Evolutionary conservation across 2,329 filamentous ascomycete genomes (phyloP).

Genomic region (Clonostachys rosea): DNA sequence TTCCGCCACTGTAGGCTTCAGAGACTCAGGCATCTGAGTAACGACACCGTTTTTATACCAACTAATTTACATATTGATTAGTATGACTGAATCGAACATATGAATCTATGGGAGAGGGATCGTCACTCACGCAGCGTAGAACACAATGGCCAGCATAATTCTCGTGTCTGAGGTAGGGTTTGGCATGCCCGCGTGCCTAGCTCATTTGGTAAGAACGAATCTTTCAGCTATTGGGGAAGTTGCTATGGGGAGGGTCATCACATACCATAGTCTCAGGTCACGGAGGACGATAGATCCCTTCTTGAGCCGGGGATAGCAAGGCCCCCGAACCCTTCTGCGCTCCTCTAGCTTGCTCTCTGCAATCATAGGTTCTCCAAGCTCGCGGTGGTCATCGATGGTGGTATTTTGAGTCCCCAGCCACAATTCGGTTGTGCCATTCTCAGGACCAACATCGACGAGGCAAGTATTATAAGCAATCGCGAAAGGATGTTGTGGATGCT

Average conservation of each 20-base stretch:
- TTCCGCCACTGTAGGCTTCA: slow-evolving; percentile 3
- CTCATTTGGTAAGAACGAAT: background rate
- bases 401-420: slow-evolving; percentile 8
- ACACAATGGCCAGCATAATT: slow-evolving; percentile 13
- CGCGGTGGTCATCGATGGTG: slow-evolving; percentile 1
- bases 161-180: slow-evolving; percentile 6
- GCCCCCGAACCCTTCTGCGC: slow-evolving; percentile 3
- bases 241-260: background rate
- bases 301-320: slow-evolving; percentile 5
- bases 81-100: background rate
- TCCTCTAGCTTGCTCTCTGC: slow-evolving; percentile 2
- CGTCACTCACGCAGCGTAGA: slow-evolving; percentile 4
- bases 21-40: slow-evolving; percentile 6
- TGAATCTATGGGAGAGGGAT: background rate
- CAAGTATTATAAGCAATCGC: slow-evolving; percentile 4
- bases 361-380: slow-evolving; percentile 5
- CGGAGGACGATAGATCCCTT: slow-evolving; percentile 9
- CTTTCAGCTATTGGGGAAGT: background rate
- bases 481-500: slow-evolving; percentile 5
- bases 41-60: slow-evolving; percentile 7
- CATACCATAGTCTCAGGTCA: slow-evolving; percentile 9
- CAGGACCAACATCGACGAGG: slow-evolving; percentile 5
- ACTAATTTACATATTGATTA: slow-evolving; percentile 4
- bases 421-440: slow-evolving; percentile 10
- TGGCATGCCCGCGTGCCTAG: slow-evolving; percentile 9